A percentile compares a stretch with the other conserved stretches of the same genome.
Conservation (phyloP, 805 yeast genomes). For the Kazachstania kunashirensis region DNA sequence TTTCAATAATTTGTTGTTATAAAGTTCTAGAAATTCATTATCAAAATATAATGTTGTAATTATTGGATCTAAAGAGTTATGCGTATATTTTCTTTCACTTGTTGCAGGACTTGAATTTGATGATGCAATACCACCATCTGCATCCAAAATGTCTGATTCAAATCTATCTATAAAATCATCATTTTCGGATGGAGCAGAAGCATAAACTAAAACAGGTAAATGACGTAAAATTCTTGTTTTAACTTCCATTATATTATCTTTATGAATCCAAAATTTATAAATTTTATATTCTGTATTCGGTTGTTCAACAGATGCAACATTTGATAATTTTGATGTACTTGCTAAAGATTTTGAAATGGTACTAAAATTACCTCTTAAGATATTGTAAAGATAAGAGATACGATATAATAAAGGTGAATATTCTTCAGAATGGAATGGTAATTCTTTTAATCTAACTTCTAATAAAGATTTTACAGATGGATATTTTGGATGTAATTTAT, state of each 20-base stretch:
- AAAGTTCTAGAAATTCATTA: constrained; percentile 69
- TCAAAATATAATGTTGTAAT: constrained; percentile 86
- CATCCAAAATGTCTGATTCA: constrained; percentile 20
- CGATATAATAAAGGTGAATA: constrained; percentile 84
- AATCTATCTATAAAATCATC: constrained; percentile 22
- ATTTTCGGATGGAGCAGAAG: constrained; percentile 30
- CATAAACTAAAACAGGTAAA: constrained; percentile 80
- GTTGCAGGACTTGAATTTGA: constrained; percentile 38
- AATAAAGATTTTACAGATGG: constrained; percentile 78
- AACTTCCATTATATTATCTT: constrained; percentile 95
- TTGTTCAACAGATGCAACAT: constrained; percentile 25
- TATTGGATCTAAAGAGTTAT: constrained; percentile 54
- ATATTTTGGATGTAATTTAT: constrained; percentile 75
- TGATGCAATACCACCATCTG: constrained; percentile 18
- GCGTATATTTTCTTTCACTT: constrained; percentile 19
- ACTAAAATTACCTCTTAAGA: constrained; percentile 53
- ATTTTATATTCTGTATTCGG: constrained; percentile 40
- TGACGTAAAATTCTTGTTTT: constrained; percentile 91
- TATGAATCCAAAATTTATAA: constrained; percentile 91
- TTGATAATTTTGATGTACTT: constrained; percentile 30
- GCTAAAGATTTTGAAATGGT: constrained; percentile 31
- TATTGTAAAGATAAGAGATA: constrained; percentile 69
- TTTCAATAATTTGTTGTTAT: constrained; percentile 73
- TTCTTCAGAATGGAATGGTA: constrained; percentile 92
- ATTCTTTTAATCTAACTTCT: constrained; percentile 73